phyloP scores from a whole-genome alignment of 2,329 filamentous ascomycete species.

The Penicillium sp. region DNA sequence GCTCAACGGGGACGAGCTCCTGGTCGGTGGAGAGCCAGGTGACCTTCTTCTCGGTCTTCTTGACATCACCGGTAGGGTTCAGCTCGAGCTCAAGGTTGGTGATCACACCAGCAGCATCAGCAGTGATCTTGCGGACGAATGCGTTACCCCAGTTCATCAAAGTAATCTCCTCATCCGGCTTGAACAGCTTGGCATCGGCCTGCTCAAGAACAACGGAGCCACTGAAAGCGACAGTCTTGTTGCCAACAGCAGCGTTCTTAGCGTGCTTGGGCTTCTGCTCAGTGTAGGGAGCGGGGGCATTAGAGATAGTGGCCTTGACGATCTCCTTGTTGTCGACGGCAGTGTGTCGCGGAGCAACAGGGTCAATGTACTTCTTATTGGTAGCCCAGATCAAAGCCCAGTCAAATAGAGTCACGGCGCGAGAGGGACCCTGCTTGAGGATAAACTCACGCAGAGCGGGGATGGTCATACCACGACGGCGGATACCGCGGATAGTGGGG shows the following conservation, averaged over 20 bases:
- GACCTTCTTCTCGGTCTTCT: slow-evolving; percentile 93
- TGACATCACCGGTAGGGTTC: slow-evolving; percentile 90
- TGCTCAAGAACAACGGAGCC: slow-evolving; percentile 78
- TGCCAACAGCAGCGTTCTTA: slow-evolving; percentile 82
- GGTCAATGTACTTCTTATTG: slow-evolving; percentile 82
- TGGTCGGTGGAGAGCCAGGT: slow-evolving; percentile 84
- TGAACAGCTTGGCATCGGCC: slow-evolving; percentile 77
- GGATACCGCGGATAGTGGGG: slow-evolving; percentile 51
- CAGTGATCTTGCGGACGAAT: slow-evolving; percentile 51
- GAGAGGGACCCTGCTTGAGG: slow-evolving; percentile 50
- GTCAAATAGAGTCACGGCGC: slow-evolving; percentile 50
- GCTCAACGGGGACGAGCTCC: slow-evolving; percentile 74
- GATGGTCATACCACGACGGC: slow-evolving; percentile 50
- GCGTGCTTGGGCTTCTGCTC: slow-evolving; percentile 82
- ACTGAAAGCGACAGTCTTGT: slow-evolving; percentile 80
- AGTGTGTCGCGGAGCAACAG: slow-evolving; percentile 70
- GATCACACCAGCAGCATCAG: slow-evolving; percentile 55
- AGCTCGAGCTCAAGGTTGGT: slow-evolving; percentile 75
- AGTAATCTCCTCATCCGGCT: slow-evolving; percentile 84
- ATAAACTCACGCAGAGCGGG: slow-evolving; percentile 51
- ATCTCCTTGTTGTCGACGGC: slow-evolving; percentile 68
- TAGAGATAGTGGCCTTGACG: slow-evolving; percentile 68
- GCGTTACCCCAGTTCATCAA: slow-evolving; percentile 88
- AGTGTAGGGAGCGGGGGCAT: slow-evolving; percentile 61
- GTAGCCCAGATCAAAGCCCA: slow-evolving; percentile 51